Base-by-base conservation (phyloP, 345 rosid species). In the Populus simonii region DNA sequence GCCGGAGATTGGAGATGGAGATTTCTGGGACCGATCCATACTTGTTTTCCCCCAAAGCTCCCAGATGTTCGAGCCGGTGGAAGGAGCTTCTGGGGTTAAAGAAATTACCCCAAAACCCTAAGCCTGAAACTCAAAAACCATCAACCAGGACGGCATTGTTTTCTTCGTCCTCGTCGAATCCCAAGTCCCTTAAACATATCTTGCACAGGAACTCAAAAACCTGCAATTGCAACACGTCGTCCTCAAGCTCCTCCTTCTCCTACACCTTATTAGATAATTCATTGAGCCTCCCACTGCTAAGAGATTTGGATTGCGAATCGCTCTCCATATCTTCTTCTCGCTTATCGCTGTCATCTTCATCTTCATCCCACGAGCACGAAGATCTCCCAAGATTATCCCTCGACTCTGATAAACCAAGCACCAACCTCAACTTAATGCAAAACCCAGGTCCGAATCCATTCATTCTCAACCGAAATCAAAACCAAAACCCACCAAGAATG, bases 51-150 rank as follows among this genome's bases (percentile, higher is more conserved):
- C 97, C 95, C 0, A 93, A 93, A 61, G 97, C 97, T 5, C 98
- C 97, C 2, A 71, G 95, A 74, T 93, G 97, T 71, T 93, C 99
- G 2, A 88, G 99, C 79, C 87, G 99, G n/a, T 95, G 97, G 99
- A 92, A 80, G 84, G 98, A 92, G 79, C 77, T 96, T n/a, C 76
- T 96, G 75, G 94, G 99, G 6, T 84, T 96, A 3, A 96, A 88
- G 73, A 89, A 84, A 80, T 84, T 88, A 27, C 87, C 88, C 73
- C 93, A 88, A 20, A 80, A 85, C 72, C 45, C 83, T 67, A 72
- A 87, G 41, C 9, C 85, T 10, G 86, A 83, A 5, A 20, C 80
- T 63, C 62, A 73, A 35, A 87, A 47, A 53, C 47, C 79, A 23
- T 11, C 63, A 45, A 15, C 63, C 45, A 45, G 31, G 69, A 66